Conservation (phyloP, 108 stramenopile species). For the Chaetoceros tenuissimus region DNA sequence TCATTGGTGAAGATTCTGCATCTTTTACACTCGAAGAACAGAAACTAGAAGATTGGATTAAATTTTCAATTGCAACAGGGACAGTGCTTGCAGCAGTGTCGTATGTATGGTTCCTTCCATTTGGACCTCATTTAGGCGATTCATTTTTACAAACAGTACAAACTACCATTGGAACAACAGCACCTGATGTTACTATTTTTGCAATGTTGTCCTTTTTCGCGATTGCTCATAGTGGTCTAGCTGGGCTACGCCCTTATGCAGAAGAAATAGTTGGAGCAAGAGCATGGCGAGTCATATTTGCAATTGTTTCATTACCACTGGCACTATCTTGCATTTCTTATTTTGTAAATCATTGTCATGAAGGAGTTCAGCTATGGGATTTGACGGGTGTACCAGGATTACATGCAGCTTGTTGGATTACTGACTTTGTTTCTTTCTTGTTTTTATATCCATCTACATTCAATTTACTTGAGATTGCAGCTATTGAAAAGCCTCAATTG, state of each 20-base stretch:
- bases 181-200: slow-evolving; percentile 45
- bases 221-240: slow-evolving; percentile 89
- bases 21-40: not conserved
- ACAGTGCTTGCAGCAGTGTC: slow-evolving; percentile 67
- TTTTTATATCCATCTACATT: slow-evolving; percentile 94
- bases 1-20: not conserved
- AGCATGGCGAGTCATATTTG: slow-evolving; percentile 91
- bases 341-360: slow-evolving; percentile 91
- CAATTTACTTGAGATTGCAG: slow-evolving; percentile 92
- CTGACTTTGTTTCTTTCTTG: slow-evolving; percentile 79
- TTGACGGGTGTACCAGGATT: slow-evolving; percentile 39
- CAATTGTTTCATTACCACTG: slow-evolving; percentile 78
- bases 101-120: slow-evolving; percentile 60
- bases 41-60: slow-evolving; percentile 36
- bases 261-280: slow-evolving; percentile 88
- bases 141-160: slow-evolving; percentile 65
- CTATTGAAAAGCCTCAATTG: slow-evolving; percentile 71
- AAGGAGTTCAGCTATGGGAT: slow-evolving; percentile 86
- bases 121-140: slow-evolving; percentile 59
- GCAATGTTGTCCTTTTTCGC: slow-evolving; percentile 79
- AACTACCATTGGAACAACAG: slow-evolving; percentile 24
- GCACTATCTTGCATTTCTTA: slow-evolving; percentile 89
- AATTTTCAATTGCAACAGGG: slow-evolving; percentile 59
- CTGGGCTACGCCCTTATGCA: slow-evolving; percentile 81
- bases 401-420: slow-evolving; percentile 51